Conservation (phyloP, 139 green algal genomes). For the Closterium sp. region DNA sequence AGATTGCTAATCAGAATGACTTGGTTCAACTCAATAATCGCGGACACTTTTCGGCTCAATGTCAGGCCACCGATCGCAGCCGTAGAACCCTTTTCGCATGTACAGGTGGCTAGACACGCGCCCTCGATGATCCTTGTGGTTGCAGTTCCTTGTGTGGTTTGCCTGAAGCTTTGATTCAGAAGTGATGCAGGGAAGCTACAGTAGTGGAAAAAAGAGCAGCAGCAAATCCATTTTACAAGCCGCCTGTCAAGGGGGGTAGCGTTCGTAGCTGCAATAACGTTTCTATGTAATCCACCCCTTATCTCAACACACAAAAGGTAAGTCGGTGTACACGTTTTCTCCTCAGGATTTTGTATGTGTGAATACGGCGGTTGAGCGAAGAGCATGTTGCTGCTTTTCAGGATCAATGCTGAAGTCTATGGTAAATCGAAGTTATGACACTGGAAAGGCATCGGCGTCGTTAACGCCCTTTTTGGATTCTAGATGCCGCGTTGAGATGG, state of each 20-base stretch:
- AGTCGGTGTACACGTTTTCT: neutral
- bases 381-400: neutral
- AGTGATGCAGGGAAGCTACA: too few relatives aligned
- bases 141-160: neutral
- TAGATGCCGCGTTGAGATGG: neutral
- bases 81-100: neutral
- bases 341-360: neutral
- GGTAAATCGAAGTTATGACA: neutral
- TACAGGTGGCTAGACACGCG: neutral
- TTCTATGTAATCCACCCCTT: too few relatives aligned
- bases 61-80: neutral
- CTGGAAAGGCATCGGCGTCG: neutral
- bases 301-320: too few relatives aligned
- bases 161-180: too few relatives aligned
- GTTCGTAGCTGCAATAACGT: too few relatives aligned
- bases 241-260: too few relatives aligned
- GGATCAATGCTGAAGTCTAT: neutral
- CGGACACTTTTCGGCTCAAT: too few relatives aligned
- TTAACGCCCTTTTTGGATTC: neutral
- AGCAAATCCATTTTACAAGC: too few relatives aligned
- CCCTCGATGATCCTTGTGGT: neutral
- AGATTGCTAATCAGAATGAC: too few relatives aligned
- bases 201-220: too few relatives aligned
- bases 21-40: too few relatives aligned
- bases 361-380: neutral